phyloP scores from a whole-genome alignment of 116 monocot species.

The Posidonia oceanica region DNA sequence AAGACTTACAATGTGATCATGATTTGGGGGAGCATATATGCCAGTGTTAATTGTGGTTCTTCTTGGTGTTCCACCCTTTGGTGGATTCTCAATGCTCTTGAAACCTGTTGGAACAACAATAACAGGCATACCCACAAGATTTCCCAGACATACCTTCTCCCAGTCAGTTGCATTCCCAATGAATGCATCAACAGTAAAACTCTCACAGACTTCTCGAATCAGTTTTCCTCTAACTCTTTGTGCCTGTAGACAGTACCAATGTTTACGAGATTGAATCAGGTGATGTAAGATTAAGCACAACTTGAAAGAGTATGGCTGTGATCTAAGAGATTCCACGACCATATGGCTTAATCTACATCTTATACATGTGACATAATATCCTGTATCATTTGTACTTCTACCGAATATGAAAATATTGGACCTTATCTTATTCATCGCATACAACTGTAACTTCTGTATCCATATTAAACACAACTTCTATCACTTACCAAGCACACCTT shows the following conservation, averaged over 20 bases:
- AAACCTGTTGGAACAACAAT: conserved; percentile 77
- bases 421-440: too few relatives aligned
- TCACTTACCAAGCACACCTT: too few relatives aligned
- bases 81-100: conserved; percentile 53
- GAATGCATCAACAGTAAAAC: conserved; percentile 79
- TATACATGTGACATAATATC: too few relatives aligned
- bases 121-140: conserved; percentile 82
- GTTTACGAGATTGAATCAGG: too few relatives aligned
- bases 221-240: conserved; percentile 73
- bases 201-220: conserved; percentile 48
- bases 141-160: conserved; percentile 89
- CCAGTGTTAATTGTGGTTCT: conserved; percentile 79
- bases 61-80: conserved; percentile 55
- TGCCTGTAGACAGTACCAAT: conserved; percentile 23
- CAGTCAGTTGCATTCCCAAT: conserved; percentile 85
- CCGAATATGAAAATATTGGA: too few relatives aligned
- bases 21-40: conserved; percentile 87
- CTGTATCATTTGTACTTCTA: too few relatives aligned
- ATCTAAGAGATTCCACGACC: too few relatives aligned
- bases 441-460: too few relatives aligned
- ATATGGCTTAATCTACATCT: too few relatives aligned
- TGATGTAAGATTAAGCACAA: too few relatives aligned
- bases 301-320: too few relatives aligned
- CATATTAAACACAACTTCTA: too few relatives aligned
- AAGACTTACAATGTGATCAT: conserved; percentile 74